Evolutionary conservation across 345 rosid species (phyloP).

Genomic region (Salix koriyanagi): DNA sequence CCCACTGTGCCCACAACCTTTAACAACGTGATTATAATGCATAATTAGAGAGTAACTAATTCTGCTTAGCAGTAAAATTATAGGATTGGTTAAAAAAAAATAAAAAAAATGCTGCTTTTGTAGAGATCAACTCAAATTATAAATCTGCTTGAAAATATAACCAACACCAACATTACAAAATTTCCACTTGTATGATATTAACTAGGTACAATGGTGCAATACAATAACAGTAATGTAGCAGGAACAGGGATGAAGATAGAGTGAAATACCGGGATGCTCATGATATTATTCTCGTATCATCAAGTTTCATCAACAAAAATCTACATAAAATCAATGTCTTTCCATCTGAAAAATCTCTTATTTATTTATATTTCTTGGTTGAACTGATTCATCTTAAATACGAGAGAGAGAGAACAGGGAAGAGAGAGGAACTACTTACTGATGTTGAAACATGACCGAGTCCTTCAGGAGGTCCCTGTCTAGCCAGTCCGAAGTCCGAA

Average conservation of each 20-base stretch:
- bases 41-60: not conserved
- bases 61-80: not conserved
- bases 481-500: slow-evolving; percentile 93
- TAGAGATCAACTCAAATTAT: not conserved
- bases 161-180: not conserved
- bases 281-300: not conserved
- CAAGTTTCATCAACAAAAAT: not conserved
- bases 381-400: not conserved
- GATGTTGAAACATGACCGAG: slow-evolving; percentile 79
- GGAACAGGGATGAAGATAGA: not conserved
- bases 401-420: not conserved
- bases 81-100: not conserved
- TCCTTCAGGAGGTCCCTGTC: slow-evolving; percentile 91
- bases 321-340: not conserved
- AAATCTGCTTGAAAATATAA: not conserved
- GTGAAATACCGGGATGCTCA: not conserved
- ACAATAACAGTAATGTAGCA: not conserved
- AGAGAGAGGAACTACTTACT: slow-evolving; percentile 42
- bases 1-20: slow-evolving; percentile 98
- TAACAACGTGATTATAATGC: not conserved
- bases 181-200: not conserved
- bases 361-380: not conserved
- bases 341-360: not conserved
- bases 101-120: not conserved
- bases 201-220: not conserved